phyloP scores from a whole-genome alignment of 108 stramenopile genomes.

The Hondaea fermentalgiana region DNA sequence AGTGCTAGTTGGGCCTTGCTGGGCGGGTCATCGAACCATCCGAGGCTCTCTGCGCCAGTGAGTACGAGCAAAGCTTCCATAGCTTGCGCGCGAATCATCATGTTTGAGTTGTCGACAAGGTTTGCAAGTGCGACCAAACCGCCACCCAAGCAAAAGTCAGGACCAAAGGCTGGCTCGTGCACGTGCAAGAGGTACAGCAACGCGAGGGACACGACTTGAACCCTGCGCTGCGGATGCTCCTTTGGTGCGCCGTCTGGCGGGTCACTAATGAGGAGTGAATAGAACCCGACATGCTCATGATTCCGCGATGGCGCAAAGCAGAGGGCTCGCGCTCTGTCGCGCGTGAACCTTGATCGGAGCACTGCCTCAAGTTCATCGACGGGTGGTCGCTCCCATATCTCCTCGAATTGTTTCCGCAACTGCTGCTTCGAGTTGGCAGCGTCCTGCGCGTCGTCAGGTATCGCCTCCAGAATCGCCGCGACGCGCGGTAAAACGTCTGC shows the following conservation, averaged over 20 bases:
- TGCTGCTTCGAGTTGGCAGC: not conserved
- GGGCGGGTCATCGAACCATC: not conserved
- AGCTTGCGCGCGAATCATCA: not conserved
- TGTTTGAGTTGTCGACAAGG: not conserved
- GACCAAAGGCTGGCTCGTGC: not conserved
- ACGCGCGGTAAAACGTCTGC: not conserved
- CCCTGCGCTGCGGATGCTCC: not conserved
- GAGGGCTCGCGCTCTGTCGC: not conserved
- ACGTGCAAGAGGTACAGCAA: not conserved
- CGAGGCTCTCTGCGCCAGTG: not conserved
- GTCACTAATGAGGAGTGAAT: not conserved
- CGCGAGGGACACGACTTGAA: not conserved
- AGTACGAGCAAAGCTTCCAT: not conserved
- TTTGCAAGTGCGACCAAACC: not conserved
- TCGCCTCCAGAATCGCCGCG: not conserved
- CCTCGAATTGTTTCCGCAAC: not conserved
- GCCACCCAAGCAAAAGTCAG: not conserved
- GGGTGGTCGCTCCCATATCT: not conserved
- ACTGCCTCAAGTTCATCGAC: not conserved
- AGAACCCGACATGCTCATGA: not conserved
- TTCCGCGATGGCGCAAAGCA: not conserved
- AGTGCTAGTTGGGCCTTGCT: not conserved
- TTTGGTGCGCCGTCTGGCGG: not conserved
- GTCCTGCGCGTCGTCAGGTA: not conserved
- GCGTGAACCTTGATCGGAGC: not conserved